Base-by-base conservation (phyloP, 768 basidiomycete genomes). In the Peribolospora baueri region DNA sequence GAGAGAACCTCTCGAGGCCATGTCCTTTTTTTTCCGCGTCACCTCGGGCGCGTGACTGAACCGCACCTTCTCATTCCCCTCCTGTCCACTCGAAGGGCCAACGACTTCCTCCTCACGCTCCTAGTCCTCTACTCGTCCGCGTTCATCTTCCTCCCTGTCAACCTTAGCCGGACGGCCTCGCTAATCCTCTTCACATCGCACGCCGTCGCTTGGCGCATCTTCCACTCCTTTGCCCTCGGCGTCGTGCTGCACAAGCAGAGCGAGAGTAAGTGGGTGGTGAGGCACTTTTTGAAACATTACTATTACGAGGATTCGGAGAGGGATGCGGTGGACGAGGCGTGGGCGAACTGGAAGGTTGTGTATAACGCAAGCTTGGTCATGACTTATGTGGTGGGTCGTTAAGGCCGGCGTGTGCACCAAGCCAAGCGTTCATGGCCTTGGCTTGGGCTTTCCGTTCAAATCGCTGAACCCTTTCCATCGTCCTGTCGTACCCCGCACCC, bases 361-460 rank as follows among this genome's bases (percentile, higher is more conserved):
- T 97, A 90, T 66, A 97, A 95, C 66, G 66, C 87, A 67, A 87
- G 82, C 66, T 72, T 90, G 73, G 81, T 79, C 66, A 93, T 95
- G 88, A 90, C 82, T 4, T 95, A 90, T 66, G 79, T 88, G 90
- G 56, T 14, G 73, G 68, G 1, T 39, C 42, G 43, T 25, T 4
- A 39, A 25, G 51, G 39, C 11, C 25, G 25, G 25, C 25, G 25
- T 1, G 25, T 1, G 25, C 1, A 25, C 25, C 25, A 25, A 25
- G 25, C 25, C 25, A 1, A 1, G 25, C 1, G 25, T 25, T 25
- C 36, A 2, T 13, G 9, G n/a, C n/a, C 14, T 48, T 3, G 13
- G 1, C 5, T 25, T 9, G 40, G 37, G 8, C 25, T 47, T 3
- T 14, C 40, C 54, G 25, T 42, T 11, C 3, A 10, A 11, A 42